Base-by-base conservation (phyloP, 495 filamentous ascomycete species). In the Hypomontagnella monticulosa region DNA sequence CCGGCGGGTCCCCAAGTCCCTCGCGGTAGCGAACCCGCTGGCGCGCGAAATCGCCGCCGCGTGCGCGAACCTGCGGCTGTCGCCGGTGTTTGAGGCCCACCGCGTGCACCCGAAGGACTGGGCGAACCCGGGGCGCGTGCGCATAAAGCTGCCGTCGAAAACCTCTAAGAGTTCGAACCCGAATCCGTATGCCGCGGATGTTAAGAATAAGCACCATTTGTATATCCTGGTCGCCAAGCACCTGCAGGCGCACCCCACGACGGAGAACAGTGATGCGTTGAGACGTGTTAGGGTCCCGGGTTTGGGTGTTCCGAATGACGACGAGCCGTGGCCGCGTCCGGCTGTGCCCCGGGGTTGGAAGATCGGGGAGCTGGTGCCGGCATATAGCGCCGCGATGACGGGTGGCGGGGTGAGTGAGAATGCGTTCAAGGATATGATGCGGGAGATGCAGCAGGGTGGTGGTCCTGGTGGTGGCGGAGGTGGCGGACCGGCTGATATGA, bases 381-480 rank as follows among this genome's bases (percentile, higher is more conserved):
- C 94, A 63, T 93, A 97, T 67, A 91, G 87, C 18, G 87, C 94
- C 0, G 95, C 93, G 10, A 83, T 98, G 76, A 96, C 89, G 49
- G 95, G 95, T 2, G 94, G 96, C 18, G 95, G 95, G 18, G 93
- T 99, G 6, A 96, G 90, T 62, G 95, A 99, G 73, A 96, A 99
- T 68, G 90, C 97, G 20, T 87, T 99, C 66, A 93, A 95, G 82
- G 93, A 99, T 61, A 97, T 97, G 81, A 97, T 99, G 94, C 87
- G 85, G 41, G 93, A 96, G 80, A 96, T 97, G 93, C 88, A 88
- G 11, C 83, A 82, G 69, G 82, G 80, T 14, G 83, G 64, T 0
- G 79, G 77, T 3, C 78, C 78, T 77, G 80, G 65, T 0, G 77
- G 74, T 2, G 77, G 78, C 78, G 80, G 61, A 79, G 75, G 73